These are phyloP conservation scores for Salix udensis DNA, from an alignment of 345 rosid genomes.

Conservation along the genomic window DNA sequence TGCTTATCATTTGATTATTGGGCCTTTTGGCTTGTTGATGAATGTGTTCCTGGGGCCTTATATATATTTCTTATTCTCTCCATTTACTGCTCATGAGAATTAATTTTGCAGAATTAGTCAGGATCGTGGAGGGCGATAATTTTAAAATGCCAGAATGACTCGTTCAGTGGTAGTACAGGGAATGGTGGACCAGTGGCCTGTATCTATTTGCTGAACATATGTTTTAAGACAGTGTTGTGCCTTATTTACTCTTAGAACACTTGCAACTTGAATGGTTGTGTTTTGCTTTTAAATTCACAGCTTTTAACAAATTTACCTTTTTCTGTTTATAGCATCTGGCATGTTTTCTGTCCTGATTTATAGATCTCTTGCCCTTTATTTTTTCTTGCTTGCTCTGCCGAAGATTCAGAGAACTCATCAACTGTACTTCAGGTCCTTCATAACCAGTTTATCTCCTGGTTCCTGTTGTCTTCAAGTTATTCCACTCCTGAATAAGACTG, in stretches of 20 bases:
- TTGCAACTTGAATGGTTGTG: neutral
- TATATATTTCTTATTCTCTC: neutral
- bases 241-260: neutral
- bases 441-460: neutral
- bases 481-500: neutral
- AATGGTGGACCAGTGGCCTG: constrained; percentile 15
- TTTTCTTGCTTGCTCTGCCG: neutral
- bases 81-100: neutral
- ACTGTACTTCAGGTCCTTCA: neutral
- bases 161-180: neutral
- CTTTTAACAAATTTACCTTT: neutral
- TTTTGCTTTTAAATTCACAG: constrained; percentile 7
- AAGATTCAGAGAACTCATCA: neutral
- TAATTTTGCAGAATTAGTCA: constrained; percentile 27
- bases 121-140: neutral
- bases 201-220: constrained; percentile 11
- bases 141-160: neutral
- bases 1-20: neutral
- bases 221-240: neutral
- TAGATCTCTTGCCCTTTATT: neutral
- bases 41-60: neutral
- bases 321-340: neutral
- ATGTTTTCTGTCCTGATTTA: neutral
- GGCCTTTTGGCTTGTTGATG: neutral
- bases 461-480: neutral